Percentiles rank a stretch among this genome's conserved stretches.
Evolutionary conservation across 73 alveolate species (phyloP).

Genomic region (Tetrahymena malaccensis): DNA sequence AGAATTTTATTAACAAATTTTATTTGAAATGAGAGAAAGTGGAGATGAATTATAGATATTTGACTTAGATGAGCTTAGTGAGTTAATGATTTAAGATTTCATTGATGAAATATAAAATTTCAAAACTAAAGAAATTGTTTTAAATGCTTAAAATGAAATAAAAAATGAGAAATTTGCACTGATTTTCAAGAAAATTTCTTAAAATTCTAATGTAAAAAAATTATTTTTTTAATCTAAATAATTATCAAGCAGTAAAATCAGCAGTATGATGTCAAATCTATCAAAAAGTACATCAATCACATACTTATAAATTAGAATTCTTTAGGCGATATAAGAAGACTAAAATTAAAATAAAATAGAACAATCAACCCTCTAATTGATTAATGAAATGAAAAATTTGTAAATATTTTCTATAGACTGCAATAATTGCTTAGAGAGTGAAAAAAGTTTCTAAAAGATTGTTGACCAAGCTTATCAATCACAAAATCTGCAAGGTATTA

Average conservation of each 20-base stretch:
- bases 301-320: background rate
- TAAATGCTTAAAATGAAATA: too few relatives aligned
- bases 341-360: background rate
- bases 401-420: background rate
- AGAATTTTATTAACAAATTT: background rate
- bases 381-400: background rate
- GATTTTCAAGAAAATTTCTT: background rate
- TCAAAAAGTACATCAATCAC: background rate
- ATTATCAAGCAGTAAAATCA: too few relatives aligned
- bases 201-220: too few relatives aligned
- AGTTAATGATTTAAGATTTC: background rate
- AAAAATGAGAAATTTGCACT: too few relatives aligned
- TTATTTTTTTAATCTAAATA: too few relatives aligned
- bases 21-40: background rate
- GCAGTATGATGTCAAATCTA: too few relatives aligned
- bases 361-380: background rate
- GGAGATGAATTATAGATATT: background rate
- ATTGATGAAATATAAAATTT: background rate
- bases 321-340: background rate
- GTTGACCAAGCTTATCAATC: background rate
- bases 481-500: too few relatives aligned
- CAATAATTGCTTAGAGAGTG: background rate
- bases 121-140: too few relatives aligned
- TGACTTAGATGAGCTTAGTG: background rate
- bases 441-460: too few relatives aligned